Conservation (phyloP, 768 basidiomycete genomes). For the Phlebiopsis flavidoalba region DNA sequence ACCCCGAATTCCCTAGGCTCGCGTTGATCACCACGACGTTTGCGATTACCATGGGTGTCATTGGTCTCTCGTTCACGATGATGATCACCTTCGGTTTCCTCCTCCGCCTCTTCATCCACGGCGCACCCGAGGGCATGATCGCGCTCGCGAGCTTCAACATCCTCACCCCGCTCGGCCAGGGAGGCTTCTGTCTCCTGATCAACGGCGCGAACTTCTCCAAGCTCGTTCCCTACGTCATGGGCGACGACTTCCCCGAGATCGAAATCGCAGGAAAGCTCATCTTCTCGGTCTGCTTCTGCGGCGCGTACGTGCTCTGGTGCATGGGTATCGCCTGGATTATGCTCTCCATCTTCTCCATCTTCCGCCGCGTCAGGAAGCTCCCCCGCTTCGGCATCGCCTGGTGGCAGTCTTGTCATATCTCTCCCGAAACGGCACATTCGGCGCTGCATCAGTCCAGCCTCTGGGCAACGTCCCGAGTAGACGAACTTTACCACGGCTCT, state of each 20-base stretch:
- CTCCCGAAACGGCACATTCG: slow-evolving; percentile 27
- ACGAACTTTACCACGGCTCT: slow-evolving; percentile 42
- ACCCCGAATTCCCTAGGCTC: slow-evolving; percentile 28
- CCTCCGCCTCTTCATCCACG: slow-evolving; percentile 36
- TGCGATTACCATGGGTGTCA: slow-evolving; percentile 37
- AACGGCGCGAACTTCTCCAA: slow-evolving; percentile 34
- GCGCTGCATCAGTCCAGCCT: slow-evolving; percentile 38
- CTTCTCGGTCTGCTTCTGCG: slow-evolving; percentile 39
- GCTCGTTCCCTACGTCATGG: slow-evolving; percentile 27
- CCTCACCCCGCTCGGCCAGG: slow-evolving; percentile 51
- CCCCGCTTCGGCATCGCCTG: slow-evolving; percentile 14
- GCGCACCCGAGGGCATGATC: slow-evolving; percentile 33
- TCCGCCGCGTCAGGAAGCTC: slow-evolving; percentile 24
- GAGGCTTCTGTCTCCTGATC: slow-evolving; percentile 38
- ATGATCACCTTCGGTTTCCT: slow-evolving; percentile 47
- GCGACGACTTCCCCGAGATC: slow-evolving; percentile 28
- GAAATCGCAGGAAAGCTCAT: slow-evolving; percentile 35
- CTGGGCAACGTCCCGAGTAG: slow-evolving; percentile 38
- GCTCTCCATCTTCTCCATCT: slow-evolving; percentile 38
- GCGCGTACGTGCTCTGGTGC: slow-evolving; percentile 40
- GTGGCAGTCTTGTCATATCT: slow-evolving; percentile 6
- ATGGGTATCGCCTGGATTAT: slow-evolving; percentile 30
- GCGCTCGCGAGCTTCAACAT: slow-evolving; percentile 42
- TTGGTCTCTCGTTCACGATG: slow-evolving; percentile 42
- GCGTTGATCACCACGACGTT: slow-evolving; percentile 40